These are phyloP conservation scores for Spathaspora boniae DNA, from an alignment of 805 yeast species.

Conservation along the genomic window DNA sequence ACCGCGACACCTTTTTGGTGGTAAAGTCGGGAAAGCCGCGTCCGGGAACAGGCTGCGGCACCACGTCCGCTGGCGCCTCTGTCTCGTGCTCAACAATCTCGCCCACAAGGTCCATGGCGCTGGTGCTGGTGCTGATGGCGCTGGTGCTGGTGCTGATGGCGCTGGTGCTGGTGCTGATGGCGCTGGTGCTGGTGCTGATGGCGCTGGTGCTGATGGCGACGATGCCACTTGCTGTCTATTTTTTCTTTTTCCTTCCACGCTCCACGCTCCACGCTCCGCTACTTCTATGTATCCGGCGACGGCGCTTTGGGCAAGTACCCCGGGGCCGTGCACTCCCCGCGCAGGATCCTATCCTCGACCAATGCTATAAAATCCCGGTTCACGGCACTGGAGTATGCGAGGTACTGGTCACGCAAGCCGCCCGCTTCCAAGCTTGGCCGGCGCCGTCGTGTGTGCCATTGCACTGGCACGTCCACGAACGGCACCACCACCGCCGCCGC, in stretches of 20 bases:
- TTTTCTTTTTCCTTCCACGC: conserved; percentile 3
- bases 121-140: too few relatives aligned
- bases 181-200: too few relatives aligned
- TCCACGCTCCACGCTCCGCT: background rate
- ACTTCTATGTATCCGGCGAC: too few relatives aligned
- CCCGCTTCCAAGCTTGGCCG: conserved; percentile 1
- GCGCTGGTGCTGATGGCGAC: too few relatives aligned
- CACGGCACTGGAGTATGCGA: conserved; percentile 9
- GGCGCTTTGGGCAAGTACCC: conserved; percentile 11
- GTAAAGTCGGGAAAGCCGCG: conserved; percentile 39
- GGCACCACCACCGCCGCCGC: conserved; percentile 19
- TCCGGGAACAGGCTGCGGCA: conserved; percentile 7
- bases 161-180: too few relatives aligned
- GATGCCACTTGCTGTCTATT: too few relatives aligned
- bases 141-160: too few relatives aligned
- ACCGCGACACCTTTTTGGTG: conserved; percentile 41
- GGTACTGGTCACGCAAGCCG: conserved; percentile 3
- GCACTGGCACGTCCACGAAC: conserved; percentile 16
- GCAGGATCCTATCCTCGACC: conserved; percentile 13
- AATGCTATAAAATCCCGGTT: conserved; percentile 11
- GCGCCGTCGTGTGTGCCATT: background rate
- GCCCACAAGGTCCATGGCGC: conserved; percentile 61
- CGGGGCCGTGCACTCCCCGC: conserved; percentile 15
- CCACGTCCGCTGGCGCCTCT: conserved; percentile 23
- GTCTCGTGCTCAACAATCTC: conserved; percentile 68